Conservation (phyloP, 768 basidiomycete species). For the Lentinula guzmanii region DNA sequence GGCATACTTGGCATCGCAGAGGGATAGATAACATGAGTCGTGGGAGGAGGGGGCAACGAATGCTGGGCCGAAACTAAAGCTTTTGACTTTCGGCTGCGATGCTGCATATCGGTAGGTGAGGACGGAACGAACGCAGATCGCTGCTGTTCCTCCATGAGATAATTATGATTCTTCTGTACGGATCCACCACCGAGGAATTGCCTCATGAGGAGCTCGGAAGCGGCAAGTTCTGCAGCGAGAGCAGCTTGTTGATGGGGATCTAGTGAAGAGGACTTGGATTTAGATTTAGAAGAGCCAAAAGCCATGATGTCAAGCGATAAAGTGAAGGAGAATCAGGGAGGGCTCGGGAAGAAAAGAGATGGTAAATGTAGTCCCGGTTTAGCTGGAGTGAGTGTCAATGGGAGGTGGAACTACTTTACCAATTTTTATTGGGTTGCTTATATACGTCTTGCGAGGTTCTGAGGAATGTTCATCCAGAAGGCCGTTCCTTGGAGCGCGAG, state of each 20-base stretch:
- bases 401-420: neutral
- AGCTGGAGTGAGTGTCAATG: neutral
- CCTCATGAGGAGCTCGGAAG: neutral
- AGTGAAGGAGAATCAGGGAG: neutral
- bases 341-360: neutral
- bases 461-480: neutral
- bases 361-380: neutral
- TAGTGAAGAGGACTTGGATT: neutral
- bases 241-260: neutral
- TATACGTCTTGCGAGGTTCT: neutral
- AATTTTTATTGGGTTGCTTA: neutral
- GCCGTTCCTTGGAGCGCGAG: neutral
- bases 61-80: neutral
- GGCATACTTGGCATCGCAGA: neutral
- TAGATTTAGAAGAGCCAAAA: neutral
- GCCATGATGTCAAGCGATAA: neutral
- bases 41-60: neutral
- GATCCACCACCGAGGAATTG: neutral
- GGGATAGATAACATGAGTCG: neutral
- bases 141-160: neutral
- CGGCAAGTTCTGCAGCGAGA: neutral
- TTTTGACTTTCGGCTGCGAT: neutral
- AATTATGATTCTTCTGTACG: neutral
- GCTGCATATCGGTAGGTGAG: neutral
- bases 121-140: neutral